These are phyloP conservation scores for Arachnomyces sp. DNA, from an alignment of 2,329 filamentous ascomycete species.

Conservation along the genomic window DNA sequence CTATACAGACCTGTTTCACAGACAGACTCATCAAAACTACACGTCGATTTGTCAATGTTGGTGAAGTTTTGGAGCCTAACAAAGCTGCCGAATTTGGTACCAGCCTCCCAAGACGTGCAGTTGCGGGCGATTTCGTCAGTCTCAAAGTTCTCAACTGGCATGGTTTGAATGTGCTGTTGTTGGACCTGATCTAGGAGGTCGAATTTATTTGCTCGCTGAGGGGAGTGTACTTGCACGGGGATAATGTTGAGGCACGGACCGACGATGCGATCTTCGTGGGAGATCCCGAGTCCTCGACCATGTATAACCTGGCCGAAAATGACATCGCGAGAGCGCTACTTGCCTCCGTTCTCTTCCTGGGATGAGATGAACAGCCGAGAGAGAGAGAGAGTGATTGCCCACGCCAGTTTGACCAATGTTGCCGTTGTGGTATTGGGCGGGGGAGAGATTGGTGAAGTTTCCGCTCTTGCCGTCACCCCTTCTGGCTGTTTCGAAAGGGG, in stretches of 20 bases:
- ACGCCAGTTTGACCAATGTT: constrained; percentile 51
- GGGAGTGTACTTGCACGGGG: constrained; percentile 48
- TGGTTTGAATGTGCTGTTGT: constrained; percentile 32
- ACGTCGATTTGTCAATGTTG: no score
- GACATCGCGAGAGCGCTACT: constrained; percentile 46
- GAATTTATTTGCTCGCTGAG: constrained; percentile 33
- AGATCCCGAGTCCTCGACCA: constrained; percentile 47
- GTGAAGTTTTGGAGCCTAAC: no score
- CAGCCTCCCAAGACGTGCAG: constrained; percentile 3
- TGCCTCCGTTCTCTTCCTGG: constrained; percentile 34
- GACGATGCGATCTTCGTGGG: constrained; percentile 42
- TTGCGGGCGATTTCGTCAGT: constrained; percentile 3
- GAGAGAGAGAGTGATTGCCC: constrained; percentile 49
- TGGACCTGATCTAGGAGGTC: constrained; percentile 43
- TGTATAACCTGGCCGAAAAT: constrained; percentile 53
- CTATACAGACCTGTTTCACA: no score
- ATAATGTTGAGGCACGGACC: constrained; percentile 56
- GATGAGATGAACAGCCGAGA: no score
- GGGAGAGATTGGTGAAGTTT: not conserved
- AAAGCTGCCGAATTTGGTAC: no score
- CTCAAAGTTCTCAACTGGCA: constrained; percentile 3
- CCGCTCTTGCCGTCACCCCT: not conserved
- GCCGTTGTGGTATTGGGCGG: constrained; percentile 45
- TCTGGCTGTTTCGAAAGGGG: no score
- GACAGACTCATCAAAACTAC: no score